A percentile compares a stretch with the other conserved stretches of the same genome.
Evolutionary conservation across 163 green algal genomes (phyloP).

Genomic region (Picocystis sp.): DNA sequence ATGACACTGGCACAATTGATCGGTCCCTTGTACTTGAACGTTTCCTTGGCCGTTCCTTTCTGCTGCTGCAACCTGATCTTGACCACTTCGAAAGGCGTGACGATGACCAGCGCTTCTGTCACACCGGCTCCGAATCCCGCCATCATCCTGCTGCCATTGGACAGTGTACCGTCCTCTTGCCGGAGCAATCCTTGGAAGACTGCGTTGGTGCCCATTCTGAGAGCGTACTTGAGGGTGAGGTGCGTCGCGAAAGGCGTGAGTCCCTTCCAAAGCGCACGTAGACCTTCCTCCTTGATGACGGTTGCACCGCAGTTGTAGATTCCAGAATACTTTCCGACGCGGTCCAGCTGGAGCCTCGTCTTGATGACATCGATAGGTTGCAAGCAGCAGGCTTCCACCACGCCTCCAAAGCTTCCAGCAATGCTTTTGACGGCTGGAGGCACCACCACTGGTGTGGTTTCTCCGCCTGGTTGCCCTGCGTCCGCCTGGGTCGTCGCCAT

Average conservation of each 20-base stretch:
- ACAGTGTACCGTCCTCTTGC: constrained; percentile 48
- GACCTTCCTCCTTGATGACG: constrained; percentile 59
- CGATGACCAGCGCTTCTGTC: constrained; percentile 70
- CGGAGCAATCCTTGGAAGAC: constrained; percentile 67
- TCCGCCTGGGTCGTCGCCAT: no score
- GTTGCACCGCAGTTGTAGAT: constrained; percentile 60
- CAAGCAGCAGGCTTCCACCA: constrained; percentile 68
- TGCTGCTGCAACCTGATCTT: constrained; percentile 95
- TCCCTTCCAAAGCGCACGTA: constrained; percentile 74
- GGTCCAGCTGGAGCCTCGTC: constrained; percentile 83
- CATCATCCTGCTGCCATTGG: constrained; percentile 34
- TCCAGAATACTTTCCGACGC: constrained; percentile 48
- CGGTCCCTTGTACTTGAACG: constrained; percentile 77
- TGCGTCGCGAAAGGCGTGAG: constrained; percentile 87
- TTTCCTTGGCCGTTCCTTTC: constrained; percentile 42
- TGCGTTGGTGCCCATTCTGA: constrained; percentile 84
- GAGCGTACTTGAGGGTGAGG: constrained; percentile 89
- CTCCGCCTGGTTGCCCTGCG: no score
- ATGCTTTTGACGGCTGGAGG: no score
- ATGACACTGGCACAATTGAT: constrained; percentile 66
- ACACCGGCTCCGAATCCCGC: constrained; percentile 74
- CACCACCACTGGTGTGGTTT: no score
- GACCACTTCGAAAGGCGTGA: constrained; percentile 92
- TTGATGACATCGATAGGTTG: constrained; percentile 94
- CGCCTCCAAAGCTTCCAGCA: constrained; percentile 66